Evolutionary conservation across 2,329 filamentous ascomycete genomes (phyloP), one percentile per base, ranked within the genome.

Genomic region (Epichloe baconii): DNA sequence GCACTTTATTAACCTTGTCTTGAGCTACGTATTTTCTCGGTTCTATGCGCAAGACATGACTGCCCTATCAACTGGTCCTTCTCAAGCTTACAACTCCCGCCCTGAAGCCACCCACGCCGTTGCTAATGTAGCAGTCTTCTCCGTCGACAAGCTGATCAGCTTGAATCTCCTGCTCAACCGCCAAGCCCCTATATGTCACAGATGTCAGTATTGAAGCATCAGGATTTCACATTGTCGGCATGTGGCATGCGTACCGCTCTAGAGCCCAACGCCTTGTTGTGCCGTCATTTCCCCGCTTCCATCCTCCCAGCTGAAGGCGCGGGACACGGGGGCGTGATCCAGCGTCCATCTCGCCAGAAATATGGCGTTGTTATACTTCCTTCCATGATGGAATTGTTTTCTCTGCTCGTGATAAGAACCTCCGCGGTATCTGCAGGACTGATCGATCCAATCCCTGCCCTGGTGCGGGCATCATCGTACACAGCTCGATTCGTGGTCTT

Each of bases 61-160:
- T 31, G 19, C 21, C 14, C 23, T n/a, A 40, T 48, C 23, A 43
- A 26, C 34, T 17, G 23, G 21, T 12, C 23, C 44, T 52, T 17
- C n/a, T 50, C 14, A 71, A 55, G 17, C 54, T 58, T 36, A 77
- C 56, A 41, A 57, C 69, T 0, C 76, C 78, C 52, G 64, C 70
- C 12, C 82, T 72, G 57, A 95, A 95, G 0, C 91, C 91, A 56
- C 85, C 78, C 1, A 91, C 85, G 0, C 86, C 89, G 65, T 91
- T 96, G 65, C 89, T 95, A 49, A 96, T 69, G 86, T 88, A 95
- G 55, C 90, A 85, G 49, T 83, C 75, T 65, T 96, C 90, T 1
- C 83, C 86, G 56, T 87, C 74, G 3, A 73, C 62, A 12, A 95
- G 65, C 6, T 81, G 81, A 12, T 74, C 68, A 2, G 71, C 71